Conservation (phyloP, 1,284 basidiomycete species). For the Ustilago vetiveriae region DNA sequence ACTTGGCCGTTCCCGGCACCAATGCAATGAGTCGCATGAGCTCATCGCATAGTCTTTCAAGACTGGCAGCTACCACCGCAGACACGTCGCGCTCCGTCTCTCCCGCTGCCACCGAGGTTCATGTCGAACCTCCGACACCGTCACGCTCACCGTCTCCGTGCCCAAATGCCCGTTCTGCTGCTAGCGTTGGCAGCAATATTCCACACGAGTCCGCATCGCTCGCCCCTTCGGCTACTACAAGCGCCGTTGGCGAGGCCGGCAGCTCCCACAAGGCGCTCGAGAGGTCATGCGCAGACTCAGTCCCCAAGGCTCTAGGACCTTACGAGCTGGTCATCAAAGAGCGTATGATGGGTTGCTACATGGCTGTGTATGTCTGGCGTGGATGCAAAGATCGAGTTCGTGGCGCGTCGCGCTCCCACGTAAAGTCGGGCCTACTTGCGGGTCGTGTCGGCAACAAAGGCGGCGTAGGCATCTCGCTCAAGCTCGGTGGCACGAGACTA, state of each 20-base stretch:
- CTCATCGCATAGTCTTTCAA: conserved; percentile 35
- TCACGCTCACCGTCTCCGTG: conserved; percentile 32
- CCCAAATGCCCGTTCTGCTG: background rate
- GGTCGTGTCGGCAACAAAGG: conserved; percentile 81
- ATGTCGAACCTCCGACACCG: conserved; percentile 35
- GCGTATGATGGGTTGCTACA: conserved; percentile 85
- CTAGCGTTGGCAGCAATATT: background rate
- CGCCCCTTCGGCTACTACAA: conserved; percentile 1
- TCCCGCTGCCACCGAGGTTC: conserved; percentile 21
- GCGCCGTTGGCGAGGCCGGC: background rate
- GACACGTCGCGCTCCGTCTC: conserved; percentile 12
- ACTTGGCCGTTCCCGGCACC: conserved; percentile 26
- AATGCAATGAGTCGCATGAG: conserved; percentile 31
- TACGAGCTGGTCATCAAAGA: conserved; percentile 84
- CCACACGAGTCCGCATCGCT: conserved; percentile 11
- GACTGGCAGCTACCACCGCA: conserved; percentile 10
- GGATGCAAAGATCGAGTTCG: conserved; percentile 53
- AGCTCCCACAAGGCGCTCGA: background rate
- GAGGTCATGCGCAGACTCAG: conserved; percentile 30
- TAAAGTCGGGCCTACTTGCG: conserved; percentile 85
- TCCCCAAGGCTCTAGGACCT: conserved; percentile 68
- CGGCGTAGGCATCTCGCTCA: conserved; percentile 82
- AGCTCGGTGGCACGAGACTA: conserved; percentile 77
- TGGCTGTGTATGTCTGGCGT: conserved; percentile 64
- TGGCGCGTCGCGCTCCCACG: conserved; percentile 72